Percentiles rank a stretch among this genome's conserved stretches.
phyloP scores from a whole-genome alignment of 2,329 filamentous ascomycete genomes.

The Sclerotinia trifoliorum region DNA sequence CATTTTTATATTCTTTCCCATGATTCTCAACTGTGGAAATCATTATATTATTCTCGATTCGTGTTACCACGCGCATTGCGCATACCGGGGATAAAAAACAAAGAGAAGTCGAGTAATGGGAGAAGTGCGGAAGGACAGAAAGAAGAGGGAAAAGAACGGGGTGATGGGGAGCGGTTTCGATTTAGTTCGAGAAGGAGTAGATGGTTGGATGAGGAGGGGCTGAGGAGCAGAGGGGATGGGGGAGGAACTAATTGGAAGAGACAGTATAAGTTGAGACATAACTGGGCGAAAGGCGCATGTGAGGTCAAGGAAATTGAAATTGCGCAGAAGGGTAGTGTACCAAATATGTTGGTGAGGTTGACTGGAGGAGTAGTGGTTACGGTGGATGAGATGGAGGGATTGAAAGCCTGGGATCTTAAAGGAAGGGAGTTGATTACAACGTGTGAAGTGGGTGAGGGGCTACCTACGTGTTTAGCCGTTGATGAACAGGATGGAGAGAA shows the following conservation, averaged over 20 bases:
- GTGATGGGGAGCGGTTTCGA: slow-evolving; percentile 27
- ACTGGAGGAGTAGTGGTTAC: slow-evolving; percentile 76
- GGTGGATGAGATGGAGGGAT: slow-evolving; percentile 64
- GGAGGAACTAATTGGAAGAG: slow-evolving; percentile 73
- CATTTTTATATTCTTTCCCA: slow-evolving; percentile 70
- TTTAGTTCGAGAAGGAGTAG: slow-evolving; percentile 48
- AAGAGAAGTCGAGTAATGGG: slow-evolving; percentile 23
- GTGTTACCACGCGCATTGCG: slow-evolving; percentile 77
- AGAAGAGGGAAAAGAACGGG: background rate
- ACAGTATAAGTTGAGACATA: slow-evolving; percentile 84
- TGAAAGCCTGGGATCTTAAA: slow-evolving; percentile 77
- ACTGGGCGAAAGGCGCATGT: slow-evolving; percentile 84
- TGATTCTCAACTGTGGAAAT: slow-evolving; percentile 90
- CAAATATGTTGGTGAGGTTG: slow-evolving; percentile 69
- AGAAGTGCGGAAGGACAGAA: background rate
- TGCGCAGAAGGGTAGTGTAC: slow-evolving; percentile 47
- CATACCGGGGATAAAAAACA: slow-evolving; percentile 63
- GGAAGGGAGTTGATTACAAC: slow-evolving; percentile 60
- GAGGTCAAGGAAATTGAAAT: slow-evolving; percentile 70
- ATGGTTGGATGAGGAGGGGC: slow-evolving; percentile 47
- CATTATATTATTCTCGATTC: slow-evolving; percentile 82
- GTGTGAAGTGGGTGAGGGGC: slow-evolving; percentile 39
- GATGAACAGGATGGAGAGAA: slow-evolving; percentile 51
- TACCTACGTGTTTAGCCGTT: slow-evolving; percentile 65
- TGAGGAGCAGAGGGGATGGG: slow-evolving; percentile 35